phyloP scores from a whole-genome alignment of 2,329 filamentous ascomycete species.

The Cytospora piceae region DNA sequence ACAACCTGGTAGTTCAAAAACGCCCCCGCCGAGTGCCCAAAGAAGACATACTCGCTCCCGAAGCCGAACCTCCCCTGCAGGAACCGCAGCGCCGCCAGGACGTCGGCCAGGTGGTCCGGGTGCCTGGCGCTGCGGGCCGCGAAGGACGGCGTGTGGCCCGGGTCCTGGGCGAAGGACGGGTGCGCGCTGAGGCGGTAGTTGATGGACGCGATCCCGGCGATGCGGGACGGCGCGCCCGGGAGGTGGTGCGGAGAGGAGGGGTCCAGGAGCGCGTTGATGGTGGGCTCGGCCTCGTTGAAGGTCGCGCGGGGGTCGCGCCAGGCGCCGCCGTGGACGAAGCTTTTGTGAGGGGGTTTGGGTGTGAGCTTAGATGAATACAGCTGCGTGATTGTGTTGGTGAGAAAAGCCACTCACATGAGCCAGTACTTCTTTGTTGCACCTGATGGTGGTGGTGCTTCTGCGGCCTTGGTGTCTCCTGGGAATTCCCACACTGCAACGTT shows the following conservation, averaged over 20 bases:
- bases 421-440: constrained; percentile 25
- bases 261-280: constrained; percentile 47
- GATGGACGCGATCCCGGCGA: constrained; percentile 66
- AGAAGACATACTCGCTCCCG: constrained; percentile 53
- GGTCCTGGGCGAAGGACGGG: constrained; percentile 51
- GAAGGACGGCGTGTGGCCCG: constrained; percentile 40
- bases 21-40: constrained; percentile 67
- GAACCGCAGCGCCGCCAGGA: constrained; percentile 54
- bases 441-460: background rate
- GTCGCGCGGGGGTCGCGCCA: constrained; percentile 63
- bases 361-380: background rate
- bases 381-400: background rate
- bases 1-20: constrained; percentile 66
- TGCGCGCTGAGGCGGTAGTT: constrained; percentile 66
- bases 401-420: constrained; percentile 24
- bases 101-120: constrained; percentile 64
- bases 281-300: constrained; percentile 49
- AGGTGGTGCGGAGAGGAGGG: constrained; percentile 27
- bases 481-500: constrained; percentile 31
- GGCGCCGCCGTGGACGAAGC: constrained; percentile 65
- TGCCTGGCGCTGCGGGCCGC: constrained; percentile 52
- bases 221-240: constrained; percentile 36
- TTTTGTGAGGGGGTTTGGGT: background rate
- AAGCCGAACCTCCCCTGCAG: constrained; percentile 43
- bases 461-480: constrained; percentile 15